A percentile compares a stretch with the other conserved stretches of the same genome.
Conservation (phyloP, 129 eudicot genomes). For the Flaveria ramosissima region DNA sequence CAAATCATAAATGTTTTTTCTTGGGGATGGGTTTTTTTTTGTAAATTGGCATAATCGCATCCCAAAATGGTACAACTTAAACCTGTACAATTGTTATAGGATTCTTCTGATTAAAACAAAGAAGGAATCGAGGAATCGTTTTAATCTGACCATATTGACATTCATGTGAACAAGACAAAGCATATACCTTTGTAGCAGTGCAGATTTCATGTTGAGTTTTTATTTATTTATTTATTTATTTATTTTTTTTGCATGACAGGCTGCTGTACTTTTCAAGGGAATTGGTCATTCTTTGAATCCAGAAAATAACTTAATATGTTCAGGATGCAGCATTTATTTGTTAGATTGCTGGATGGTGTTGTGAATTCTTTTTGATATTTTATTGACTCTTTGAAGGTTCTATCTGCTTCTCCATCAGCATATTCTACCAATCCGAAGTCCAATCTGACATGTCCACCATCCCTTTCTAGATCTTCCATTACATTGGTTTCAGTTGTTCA, state of each 20-base stretch:
- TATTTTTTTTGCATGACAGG: constrained; percentile 49
- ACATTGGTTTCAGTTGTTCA: constrained; percentile 94
- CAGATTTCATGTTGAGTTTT: background rate
- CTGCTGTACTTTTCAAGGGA: constrained; percentile 81
- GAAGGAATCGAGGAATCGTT: background rate
- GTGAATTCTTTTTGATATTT: background rate
- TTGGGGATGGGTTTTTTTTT: background rate
- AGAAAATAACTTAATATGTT: constrained; percentile 64
- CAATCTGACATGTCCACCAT: constrained; percentile 74
- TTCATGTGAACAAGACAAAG: background rate
- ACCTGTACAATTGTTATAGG: background rate
- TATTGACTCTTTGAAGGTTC: constrained; percentile 48
- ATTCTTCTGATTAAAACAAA: background rate
- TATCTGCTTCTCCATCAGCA: constrained; percentile 84
- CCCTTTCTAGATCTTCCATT: constrained; percentile 70
- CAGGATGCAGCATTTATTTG: constrained; percentile 5
- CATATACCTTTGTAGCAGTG: background rate
- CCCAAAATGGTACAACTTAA: background rate
- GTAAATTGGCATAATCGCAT: background rate
- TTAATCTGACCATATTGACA: background rate
- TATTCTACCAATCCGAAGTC: constrained; percentile 83
- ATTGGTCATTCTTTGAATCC: constrained; percentile 74
- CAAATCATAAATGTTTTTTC: background rate
- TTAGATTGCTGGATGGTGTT: constrained; percentile 33
- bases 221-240: background rate